Base-by-base conservation (phyloP, 345 rosid genomes). In the Raphanus raphanistrum region DNA sequence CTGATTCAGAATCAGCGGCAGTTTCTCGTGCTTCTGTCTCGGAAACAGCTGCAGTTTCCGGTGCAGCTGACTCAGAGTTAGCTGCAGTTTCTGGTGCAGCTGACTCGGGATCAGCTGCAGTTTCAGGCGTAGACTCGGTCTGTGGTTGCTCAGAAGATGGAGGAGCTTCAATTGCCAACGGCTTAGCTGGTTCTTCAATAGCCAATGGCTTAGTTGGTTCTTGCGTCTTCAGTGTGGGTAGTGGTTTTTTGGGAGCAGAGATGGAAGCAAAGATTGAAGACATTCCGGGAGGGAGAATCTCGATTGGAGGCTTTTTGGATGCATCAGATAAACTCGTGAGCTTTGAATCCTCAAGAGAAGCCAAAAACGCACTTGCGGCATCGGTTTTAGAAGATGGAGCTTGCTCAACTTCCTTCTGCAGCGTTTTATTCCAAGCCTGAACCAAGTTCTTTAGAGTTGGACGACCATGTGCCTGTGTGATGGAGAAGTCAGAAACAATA, bases 241-340 rank as follows among this genome's bases (percentile, higher is more conserved):
- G 84, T 72, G 94, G 92, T 50, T 89, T 92, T 81, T 90, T 90
- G 81, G 90, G 90, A 71, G 84, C 80, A 43, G 93, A 71, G 73
- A 91, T 86, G 41, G 92, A 84, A 77, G 94, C 90, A 32, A 90
- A 83, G 55, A 92, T 87, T 69, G 97, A 88, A 6, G 97, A 88
- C 98, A 92, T 90, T 74, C 98, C 97, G 4, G 98, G 98, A 35
- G 98, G 98, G 54, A 92, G 87, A 62, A 95, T 89, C 84, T 95
- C 96, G 79, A 95, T 87, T 1, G 96, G 89, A 31, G 93, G 91
- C 70, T 90, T 92, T 85, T 86, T 88, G 63, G 88, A 90, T 6
- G 96, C 93, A 55, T 95, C 98, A 4, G 90, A 86, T 81, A 92
- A 83, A 86, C 96, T 91, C 31, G 97, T 88, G 73, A 92, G 89